These are phyloP conservation scores for Infundibulicybe gibba DNA, from an alignment of 768 basidiomycete species.

Conservation along the genomic window DNA sequence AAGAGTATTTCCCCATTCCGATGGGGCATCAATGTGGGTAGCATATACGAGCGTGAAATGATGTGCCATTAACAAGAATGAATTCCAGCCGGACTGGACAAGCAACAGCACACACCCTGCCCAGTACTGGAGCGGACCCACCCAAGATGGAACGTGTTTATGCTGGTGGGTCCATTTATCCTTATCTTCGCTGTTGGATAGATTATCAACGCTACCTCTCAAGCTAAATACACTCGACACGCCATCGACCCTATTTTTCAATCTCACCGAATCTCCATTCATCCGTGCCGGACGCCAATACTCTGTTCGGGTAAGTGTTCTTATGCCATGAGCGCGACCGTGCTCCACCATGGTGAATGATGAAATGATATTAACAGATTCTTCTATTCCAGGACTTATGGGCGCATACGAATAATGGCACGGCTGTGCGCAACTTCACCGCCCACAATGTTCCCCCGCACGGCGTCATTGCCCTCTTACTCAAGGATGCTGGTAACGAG, in stretches of 20 bases:
- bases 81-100: conserved; percentile 30
- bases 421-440: conserved; percentile 56
- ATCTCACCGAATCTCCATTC: conserved; percentile 62
- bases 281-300: conserved; percentile 62
- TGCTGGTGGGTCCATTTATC: conserved; percentile 51
- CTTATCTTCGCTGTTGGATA: background rate
- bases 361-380: background rate
- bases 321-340: no score
- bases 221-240: conserved; percentile 56
- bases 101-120: conserved; percentile 48
- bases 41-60: background rate
- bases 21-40: conserved; percentile 60
- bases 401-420: conserved; percentile 70
- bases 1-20: conserved; percentile 63
- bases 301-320: conserved; percentile 44
- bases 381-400: conserved; percentile 53
- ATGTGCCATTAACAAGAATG: background rate
- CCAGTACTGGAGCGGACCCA: conserved; percentile 62
- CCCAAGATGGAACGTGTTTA: conserved; percentile 57
- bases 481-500: conserved; percentile 66
- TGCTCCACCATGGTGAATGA: background rate
- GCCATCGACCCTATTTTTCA: conserved; percentile 51
- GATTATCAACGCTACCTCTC: background rate
- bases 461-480: conserved; percentile 63
- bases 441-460: conserved; percentile 55